phyloP scores from a whole-genome alignment of 306 rosid genomes.

The Glycine tomentella region DNA sequence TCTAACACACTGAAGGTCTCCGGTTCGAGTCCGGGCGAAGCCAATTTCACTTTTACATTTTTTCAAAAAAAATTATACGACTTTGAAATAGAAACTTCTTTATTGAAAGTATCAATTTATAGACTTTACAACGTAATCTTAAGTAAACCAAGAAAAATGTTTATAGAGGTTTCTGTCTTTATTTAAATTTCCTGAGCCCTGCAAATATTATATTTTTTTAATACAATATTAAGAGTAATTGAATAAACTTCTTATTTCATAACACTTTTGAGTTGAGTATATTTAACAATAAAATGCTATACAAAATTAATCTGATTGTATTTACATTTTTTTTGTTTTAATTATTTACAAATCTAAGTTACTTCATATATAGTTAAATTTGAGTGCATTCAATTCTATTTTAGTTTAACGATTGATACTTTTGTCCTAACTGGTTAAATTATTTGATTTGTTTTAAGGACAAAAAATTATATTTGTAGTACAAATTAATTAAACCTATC shows the following conservation, averaged over 20 bases:
- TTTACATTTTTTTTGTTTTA: background rate
- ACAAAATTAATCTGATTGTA: background rate
- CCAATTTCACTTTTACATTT: background rate
- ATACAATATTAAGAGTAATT: too few relatives aligned
- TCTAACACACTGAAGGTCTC: conserved; percentile 97
- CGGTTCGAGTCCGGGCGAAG: conserved; percentile 73
- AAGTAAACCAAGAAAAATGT: too few relatives aligned
- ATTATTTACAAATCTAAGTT: background rate
- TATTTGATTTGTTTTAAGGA: background rate
- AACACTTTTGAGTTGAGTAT: background rate
- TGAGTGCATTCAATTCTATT: background rate
- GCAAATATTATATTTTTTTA: too few relatives aligned
- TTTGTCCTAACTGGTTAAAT: background rate
- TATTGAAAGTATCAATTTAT: too few relatives aligned
- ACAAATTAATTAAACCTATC: too few relatives aligned
- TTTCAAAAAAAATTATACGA: too few relatives aligned
- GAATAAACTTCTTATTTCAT: background rate
- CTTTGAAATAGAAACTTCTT: background rate
- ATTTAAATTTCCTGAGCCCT: too few relatives aligned
- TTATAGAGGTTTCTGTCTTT: too few relatives aligned
- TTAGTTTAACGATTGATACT: background rate
- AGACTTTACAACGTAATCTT: too few relatives aligned
- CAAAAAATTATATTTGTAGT: background rate
- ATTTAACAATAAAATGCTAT: background rate
- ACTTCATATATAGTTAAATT: background rate